Percentiles rank a stretch among this genome's conserved stretches.
These are phyloP conservation scores for Neurospora sublineolata DNA, from an alignment of 495 filamentous ascomycete species.

Conservation along the genomic window DNA sequence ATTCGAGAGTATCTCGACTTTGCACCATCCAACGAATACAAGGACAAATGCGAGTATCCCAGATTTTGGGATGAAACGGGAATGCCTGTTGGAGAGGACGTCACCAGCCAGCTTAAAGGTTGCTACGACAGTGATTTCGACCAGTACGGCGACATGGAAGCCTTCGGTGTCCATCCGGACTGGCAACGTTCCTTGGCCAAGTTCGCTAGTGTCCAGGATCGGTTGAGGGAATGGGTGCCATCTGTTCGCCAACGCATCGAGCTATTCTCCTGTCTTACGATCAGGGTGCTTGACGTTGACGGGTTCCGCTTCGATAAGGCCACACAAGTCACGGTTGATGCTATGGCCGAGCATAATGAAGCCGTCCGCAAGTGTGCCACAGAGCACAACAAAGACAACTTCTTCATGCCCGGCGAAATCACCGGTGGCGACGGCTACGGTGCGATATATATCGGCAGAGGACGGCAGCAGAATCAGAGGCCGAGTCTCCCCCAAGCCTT, in stretches of 20 bases:
- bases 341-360: slow-evolving; percentile 45
- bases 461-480: slow-evolving; percentile 42
- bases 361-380: slow-evolving; percentile 44
- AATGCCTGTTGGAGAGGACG: slow-evolving; percentile 32
- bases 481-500: slow-evolving; percentile 38
- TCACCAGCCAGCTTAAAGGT: slow-evolving; percentile 36
- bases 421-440: slow-evolving; percentile 52
- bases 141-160: slow-evolving; percentile 55
- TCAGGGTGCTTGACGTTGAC: slow-evolving; percentile 54
- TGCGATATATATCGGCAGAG: slow-evolving; percentile 54
- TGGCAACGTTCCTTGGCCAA: slow-evolving; percentile 55
- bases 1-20: slow-evolving; percentile 51
- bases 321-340: slow-evolving; percentile 51
- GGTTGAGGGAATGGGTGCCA: slow-evolving; percentile 60
- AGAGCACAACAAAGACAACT: slow-evolving; percentile 48
- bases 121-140: slow-evolving; percentile 62
- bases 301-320: slow-evolving; percentile 61
- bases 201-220: slow-evolving; percentile 63
- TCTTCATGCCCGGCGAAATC: slow-evolving; percentile 56
- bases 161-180: slow-evolving; percentile 57
- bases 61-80: slow-evolving; percentile 57
- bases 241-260: slow-evolving; percentile 47
- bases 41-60: slow-evolving; percentile 53
- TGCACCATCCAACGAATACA: slow-evolving; percentile 38
- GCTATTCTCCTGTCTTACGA: slow-evolving; percentile 56